Conservation (phyloP, 768 basidiomycete species). For the Pilatotrama ljubarskyi region DNA sequence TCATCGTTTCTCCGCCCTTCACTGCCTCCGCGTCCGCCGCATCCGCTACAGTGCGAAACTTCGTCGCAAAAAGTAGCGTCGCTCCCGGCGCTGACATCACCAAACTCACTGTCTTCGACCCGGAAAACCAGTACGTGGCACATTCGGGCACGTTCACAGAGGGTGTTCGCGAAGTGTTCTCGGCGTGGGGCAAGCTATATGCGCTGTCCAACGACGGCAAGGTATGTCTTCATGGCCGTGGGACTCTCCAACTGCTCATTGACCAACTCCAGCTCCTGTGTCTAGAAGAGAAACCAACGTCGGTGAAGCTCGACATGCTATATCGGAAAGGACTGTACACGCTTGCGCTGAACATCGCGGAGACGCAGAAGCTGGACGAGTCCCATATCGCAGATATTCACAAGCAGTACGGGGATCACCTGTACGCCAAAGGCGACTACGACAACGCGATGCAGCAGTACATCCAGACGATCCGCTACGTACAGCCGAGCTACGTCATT, state of each 20-base stretch:
- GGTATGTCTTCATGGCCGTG: constrained; percentile 41
- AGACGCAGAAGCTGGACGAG: constrained; percentile 73
- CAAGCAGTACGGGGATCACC: constrained; percentile 84
- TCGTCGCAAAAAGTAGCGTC: constrained; percentile 52
- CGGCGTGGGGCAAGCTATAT: constrained; percentile 79
- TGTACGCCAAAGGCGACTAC: constrained; percentile 89
- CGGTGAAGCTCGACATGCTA: constrained; percentile 83
- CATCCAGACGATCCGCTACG: constrained; percentile 81
- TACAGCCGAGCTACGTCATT: constrained; percentile 95
- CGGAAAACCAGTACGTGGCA: constrained; percentile 88
- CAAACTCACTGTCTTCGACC: constrained; percentile 85
- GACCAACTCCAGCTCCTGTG: constrained; percentile 50
- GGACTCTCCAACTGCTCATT: not conserved
- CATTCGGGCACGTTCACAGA: constrained; percentile 80
- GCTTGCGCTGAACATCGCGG: constrained; percentile 81
- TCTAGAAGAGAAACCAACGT: constrained; percentile 76
- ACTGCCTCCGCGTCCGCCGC: constrained; percentile 62
- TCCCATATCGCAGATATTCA: constrained; percentile 85
- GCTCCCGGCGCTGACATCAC: constrained; percentile 60
- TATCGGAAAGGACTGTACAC: constrained; percentile 78
- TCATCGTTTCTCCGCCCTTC: constrained; percentile 88
- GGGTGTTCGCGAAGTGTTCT: constrained; percentile 82
- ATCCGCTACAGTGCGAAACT: constrained; percentile 76
- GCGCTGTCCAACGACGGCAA: constrained; percentile 77
- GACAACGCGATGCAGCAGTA: constrained; percentile 94